Conservation (phyloP, 2,329 filamentous ascomycete species). For the Reticulascus tulasneorum region DNA sequence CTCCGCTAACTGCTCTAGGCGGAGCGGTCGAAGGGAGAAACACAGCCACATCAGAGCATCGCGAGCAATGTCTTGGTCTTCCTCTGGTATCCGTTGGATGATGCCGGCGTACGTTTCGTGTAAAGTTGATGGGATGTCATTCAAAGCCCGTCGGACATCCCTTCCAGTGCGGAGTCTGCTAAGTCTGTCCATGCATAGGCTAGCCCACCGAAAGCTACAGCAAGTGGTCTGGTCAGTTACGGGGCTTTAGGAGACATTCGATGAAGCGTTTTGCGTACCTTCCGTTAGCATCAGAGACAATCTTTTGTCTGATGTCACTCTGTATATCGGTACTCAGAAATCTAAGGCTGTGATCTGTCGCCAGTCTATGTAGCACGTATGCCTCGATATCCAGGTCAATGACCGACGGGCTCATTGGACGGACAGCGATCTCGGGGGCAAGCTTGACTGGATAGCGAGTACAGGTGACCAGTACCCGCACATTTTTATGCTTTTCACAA, state of each 20-base stretch:
- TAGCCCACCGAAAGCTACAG: slow-evolving; percentile 23
- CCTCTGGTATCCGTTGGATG: slow-evolving; percentile 16
- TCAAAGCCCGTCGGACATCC: slow-evolving; percentile 16
- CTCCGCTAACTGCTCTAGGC: slow-evolving; percentile 20
- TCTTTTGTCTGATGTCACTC: slow-evolving; percentile 17
- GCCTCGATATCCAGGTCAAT: slow-evolving; percentile 19
- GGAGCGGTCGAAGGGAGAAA: slow-evolving; percentile 20
- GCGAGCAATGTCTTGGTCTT: slow-evolving; percentile 18
- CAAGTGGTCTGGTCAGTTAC: background rate
- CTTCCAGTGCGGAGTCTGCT: slow-evolving; percentile 17
- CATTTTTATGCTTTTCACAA: slow-evolving; percentile 13
- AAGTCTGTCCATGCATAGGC: slow-evolving; percentile 21
- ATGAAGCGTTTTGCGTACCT: slow-evolving; percentile 14
- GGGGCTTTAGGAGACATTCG: no score
- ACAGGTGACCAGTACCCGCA: slow-evolving; percentile 18
- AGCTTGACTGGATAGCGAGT: slow-evolving; percentile 10
- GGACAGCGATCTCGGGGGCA: slow-evolving; percentile 6
- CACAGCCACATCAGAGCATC: slow-evolving; percentile 22
- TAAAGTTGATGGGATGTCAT: slow-evolving; percentile 18
- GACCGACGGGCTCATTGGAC: slow-evolving; percentile 13
- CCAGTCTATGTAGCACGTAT: slow-evolving; percentile 17
- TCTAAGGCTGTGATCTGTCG: slow-evolving; percentile 14
- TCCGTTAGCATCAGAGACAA: slow-evolving; percentile 16
- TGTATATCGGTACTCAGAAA: slow-evolving; percentile 15
- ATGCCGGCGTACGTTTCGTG: slow-evolving; percentile 19